Evolutionary conservation across 768 basidiomycete genomes (phyloP).

Genomic region (Mycena latifolia): DNA sequence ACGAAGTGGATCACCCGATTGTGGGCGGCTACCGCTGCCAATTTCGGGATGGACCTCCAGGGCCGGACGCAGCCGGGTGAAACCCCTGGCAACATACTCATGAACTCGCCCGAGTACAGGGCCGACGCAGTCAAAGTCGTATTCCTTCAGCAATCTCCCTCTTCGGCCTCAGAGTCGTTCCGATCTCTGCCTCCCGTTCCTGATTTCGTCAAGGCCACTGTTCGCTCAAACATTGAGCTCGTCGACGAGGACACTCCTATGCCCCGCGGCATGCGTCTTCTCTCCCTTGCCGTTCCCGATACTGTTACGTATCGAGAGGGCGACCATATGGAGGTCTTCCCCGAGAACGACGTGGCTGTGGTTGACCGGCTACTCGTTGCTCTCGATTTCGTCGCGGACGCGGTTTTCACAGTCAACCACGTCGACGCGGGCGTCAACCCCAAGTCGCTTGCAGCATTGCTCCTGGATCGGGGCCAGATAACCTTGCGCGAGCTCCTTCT

Average conservation of each 20-base stretch:
- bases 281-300: slow-evolving; percentile 26
- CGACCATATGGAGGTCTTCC: slow-evolving; percentile 32
- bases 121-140: slow-evolving; percentile 20
- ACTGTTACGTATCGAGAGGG: slow-evolving; percentile 27
- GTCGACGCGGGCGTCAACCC: slow-evolving; percentile 22
- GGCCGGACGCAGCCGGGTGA: neutral
- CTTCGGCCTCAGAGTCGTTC: neutral
- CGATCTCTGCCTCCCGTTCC: slow-evolving; percentile 18
- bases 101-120: slow-evolving; percentile 3
- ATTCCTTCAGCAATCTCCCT: slow-evolving; percentile 5
- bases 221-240: slow-evolving; percentile 22
- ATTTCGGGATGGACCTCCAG: slow-evolving; percentile 28
- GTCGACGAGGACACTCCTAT: slow-evolving; percentile 28
- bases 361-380: slow-evolving; percentile 24
- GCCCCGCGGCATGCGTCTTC: slow-evolving; percentile 28
- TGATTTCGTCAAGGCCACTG: slow-evolving; percentile 19
- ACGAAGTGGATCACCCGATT: slow-evolving; percentile 24
- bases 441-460: slow-evolving; percentile 12
- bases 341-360: slow-evolving; percentile 29
- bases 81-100: slow-evolving; percentile 13
- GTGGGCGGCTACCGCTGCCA: slow-evolving; percentile 32
- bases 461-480: slow-evolving; percentile 20
- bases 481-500: slow-evolving; percentile 27
- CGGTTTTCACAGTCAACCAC: slow-evolving; percentile 23
- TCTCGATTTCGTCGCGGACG: slow-evolving; percentile 31